Evolutionary conservation across 805 yeast genomes (phyloP).

Genomic region (Ascoidea rubescens): DNA sequence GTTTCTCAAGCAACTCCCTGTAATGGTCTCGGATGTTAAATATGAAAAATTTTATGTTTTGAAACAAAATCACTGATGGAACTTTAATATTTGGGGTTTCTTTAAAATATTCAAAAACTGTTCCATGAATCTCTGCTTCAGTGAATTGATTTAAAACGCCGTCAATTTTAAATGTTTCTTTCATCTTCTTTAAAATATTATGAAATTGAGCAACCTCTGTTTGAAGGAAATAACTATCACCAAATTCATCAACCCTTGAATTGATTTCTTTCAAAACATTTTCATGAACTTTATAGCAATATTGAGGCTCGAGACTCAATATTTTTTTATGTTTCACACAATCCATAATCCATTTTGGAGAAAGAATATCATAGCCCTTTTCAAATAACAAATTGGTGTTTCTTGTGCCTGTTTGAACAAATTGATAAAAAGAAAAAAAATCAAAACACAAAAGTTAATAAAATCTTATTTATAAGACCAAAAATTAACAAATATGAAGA

Average conservation of each 20-base stretch:
- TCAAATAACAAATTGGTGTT: slow-evolving; percentile 24
- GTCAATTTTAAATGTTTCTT: neutral
- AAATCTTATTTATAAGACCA: too few relatives aligned
- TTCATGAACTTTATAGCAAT: slow-evolving; percentile 32
- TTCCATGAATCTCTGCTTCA: neutral
- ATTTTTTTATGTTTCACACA: slow-evolving; percentile 30
- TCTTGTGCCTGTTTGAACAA: slow-evolving; percentile 25
- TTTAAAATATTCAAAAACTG: neutral
- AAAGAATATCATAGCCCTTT: slow-evolving; percentile 46
- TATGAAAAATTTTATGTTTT: slow-evolving; percentile 2
- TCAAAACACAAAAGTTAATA: too few relatives aligned
- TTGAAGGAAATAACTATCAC: slow-evolving; percentile 41
- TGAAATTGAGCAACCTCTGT: slow-evolving; percentile 15
- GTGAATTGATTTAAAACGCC: neutral
- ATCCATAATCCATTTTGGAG: slow-evolving; percentile 62
- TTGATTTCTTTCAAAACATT: slow-evolving; percentile 14
- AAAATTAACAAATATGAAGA: too few relatives aligned
- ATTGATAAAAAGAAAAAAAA: too few relatives aligned
- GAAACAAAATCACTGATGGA: neutral
- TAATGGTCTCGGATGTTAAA: neutral
- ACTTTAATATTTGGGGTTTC: neutral
- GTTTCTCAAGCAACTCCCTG: neutral
- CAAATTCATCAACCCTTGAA: slow-evolving; percentile 38
- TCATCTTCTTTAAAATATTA: slow-evolving; percentile 9
- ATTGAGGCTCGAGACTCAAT: slow-evolving; percentile 46